Evolutionary conservation across 371 early-diverging fungal species (phyloP).

Genomic region (Umbelopsis sp.): DNA sequence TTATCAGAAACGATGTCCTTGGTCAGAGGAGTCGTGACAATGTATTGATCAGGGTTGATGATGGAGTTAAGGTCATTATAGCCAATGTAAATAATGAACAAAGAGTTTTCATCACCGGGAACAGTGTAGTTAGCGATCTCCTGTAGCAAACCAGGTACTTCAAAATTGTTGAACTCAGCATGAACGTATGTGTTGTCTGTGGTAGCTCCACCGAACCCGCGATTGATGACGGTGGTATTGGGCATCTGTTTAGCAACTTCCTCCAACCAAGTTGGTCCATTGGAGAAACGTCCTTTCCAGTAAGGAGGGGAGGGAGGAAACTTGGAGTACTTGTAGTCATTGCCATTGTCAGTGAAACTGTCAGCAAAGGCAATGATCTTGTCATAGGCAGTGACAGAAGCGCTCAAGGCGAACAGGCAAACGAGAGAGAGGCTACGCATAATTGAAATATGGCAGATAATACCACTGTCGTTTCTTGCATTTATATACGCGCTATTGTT

Average conservation of each 20-base stretch:
- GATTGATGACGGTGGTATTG: conserved; percentile 40
- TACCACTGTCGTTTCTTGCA: too few relatives aligned
- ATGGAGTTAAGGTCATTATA: conserved; percentile 27
- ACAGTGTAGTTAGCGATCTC: conserved; percentile 21
- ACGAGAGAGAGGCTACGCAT: neutral
- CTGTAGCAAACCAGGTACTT: conserved; percentile 29
- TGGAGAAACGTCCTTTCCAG: conserved; percentile 54
- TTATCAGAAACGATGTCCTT: conserved; percentile 25
- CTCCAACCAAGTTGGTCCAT: conserved; percentile 63
- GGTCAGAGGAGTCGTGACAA: conserved; percentile 21
- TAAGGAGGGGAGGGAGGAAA: conserved; percentile 38
- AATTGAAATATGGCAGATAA: neutral
- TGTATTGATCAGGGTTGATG: conserved; percentile 29
- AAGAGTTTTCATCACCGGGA: conserved; percentile 22
- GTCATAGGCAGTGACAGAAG: conserved; percentile 26
- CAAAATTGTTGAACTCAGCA: conserved; percentile 23
- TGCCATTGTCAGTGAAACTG: conserved; percentile 33
- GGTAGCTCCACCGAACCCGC: conserved; percentile 60
- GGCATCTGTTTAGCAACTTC: conserved; percentile 40
- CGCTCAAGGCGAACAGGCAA: neutral
- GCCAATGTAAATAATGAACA: conserved; percentile 31
- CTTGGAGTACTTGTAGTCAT: conserved; percentile 24
- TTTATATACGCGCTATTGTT: too few relatives aligned
- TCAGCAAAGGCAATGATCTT: conserved; percentile 32
- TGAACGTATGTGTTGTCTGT: conserved; percentile 40